Evolutionary conservation across 2,329 filamentous ascomycete genomes (phyloP), one percentile per base, ranked within the genome.

Genomic region (Cyphellophora europaea): DNA sequence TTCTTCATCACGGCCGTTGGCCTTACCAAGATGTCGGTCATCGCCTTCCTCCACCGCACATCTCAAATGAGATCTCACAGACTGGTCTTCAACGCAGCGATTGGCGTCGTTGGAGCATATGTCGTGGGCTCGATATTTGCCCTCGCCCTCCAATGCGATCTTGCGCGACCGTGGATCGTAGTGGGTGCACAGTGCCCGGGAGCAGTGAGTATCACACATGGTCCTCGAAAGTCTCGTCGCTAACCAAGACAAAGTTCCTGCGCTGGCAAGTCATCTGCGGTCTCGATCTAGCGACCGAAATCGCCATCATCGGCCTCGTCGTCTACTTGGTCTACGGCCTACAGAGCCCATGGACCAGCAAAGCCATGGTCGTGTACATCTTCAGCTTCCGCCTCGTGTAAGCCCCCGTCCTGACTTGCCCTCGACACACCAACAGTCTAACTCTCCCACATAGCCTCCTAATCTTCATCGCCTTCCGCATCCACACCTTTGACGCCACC

Each of bases 361-460:
- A 59, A 40, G 16, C 52, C 5, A 43, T 50, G 2, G 56, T 60
- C 5, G 53, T 59, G 8, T 51, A 49, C 37, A 52, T 54, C 4
- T 60, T 60, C 37, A 38, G 53, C 27, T 54, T 54, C 34, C 54
- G 56, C 6, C 51, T 62, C 8, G 49, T 54, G 60, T 63, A 44
- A 49, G 59, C 46, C 17, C 15, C 16, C 33, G 29, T 14, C 11
- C 16, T 19, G 15, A 2, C 15, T 27, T 3, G 15, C 5, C 25
- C 13, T 30, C 19, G 27, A n/a, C 17, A 36, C 5, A 40, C 40
- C 30, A 32, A 44, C 14, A 6, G 29, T 18, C n/a, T 4, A 28
- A 13, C 12, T 23, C 15, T 12, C n/a, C n/a, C n/a, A n/a, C n/a
- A n/a, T n/a, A 62, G 60, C 3, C 45, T 60, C 4, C 54, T 62